These are phyloP conservation scores for Physcomitrellopsis africana DNA, from an alignment of 225 moss, liverwort and hornwort genomes.

Conservation along the genomic window DNA sequence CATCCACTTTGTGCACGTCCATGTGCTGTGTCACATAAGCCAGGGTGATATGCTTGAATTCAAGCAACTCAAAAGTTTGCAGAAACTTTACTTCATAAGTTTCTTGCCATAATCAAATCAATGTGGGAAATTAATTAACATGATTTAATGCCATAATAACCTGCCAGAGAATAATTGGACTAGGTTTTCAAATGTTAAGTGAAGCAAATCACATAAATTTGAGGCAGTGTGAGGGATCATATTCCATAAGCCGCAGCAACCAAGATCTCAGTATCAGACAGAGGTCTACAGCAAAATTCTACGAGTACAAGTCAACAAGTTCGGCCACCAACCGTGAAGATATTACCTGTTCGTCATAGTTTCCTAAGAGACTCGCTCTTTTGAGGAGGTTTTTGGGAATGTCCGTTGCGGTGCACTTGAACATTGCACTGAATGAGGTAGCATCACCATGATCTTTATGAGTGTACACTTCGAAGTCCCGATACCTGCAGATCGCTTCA, in stretches of 20 bases:
- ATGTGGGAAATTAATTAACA: neutral
- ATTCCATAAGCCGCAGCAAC: neutral
- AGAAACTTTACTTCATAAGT: constrained; percentile 6
- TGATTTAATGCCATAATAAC: neutral
- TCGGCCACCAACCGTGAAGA: constrained; percentile 9
- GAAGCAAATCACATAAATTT: neutral
- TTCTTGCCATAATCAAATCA: constrained; percentile 3
- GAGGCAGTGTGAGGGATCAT: constrained; percentile 6
- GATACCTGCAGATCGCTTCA: constrained; percentile 18
- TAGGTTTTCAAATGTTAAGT: neutral
- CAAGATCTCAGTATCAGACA: neutral
- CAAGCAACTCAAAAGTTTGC: neutral
- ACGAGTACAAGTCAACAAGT: neutral
- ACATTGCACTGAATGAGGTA: constrained; percentile 33
- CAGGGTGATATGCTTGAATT: constrained; percentile 4
- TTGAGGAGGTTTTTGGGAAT: constrained; percentile 45
- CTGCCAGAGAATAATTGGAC: neutral
- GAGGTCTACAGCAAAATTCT: neutral
- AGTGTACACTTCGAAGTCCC: constrained; percentile 13
- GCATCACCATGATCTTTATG: constrained; percentile 28
- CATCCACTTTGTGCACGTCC: constrained; percentile 27
- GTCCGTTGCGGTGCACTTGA: constrained; percentile 42
- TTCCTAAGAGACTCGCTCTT: constrained; percentile 35
- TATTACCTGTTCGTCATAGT: constrained; percentile 39
- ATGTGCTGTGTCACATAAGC: constrained; percentile 35